phyloP scores from a whole-genome alignment of 2,329 filamentous ascomycete genomes.

The Xylaria sp. region DNA sequence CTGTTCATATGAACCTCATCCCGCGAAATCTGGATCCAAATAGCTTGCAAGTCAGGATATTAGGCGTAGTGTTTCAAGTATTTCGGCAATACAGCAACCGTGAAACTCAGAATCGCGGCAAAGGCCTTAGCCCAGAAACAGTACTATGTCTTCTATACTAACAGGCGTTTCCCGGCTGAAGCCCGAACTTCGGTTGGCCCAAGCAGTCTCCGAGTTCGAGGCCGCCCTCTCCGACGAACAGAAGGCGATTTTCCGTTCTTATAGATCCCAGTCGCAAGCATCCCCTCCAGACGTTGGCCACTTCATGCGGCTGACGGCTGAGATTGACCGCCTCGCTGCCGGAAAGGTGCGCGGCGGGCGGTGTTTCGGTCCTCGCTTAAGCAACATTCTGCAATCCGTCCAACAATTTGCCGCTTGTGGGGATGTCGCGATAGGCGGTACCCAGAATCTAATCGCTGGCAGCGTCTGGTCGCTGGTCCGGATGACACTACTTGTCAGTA shows the following conservation, averaged over 20 bases:
- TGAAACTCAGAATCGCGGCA: no score
- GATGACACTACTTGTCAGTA: slow-evolving; percentile 46
- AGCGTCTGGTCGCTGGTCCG: slow-evolving; percentile 53
- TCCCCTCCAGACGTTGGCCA: slow-evolving; percentile 42
- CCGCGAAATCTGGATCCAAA: no score
- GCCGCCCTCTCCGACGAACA: slow-evolving; percentile 44
- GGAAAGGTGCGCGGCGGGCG: slow-evolving; percentile 26
- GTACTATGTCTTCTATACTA: slow-evolving; percentile 3
- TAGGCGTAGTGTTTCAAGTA: no score
- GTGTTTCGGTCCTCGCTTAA: slow-evolving; percentile 50
- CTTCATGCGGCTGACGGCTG: slow-evolving; percentile 49
- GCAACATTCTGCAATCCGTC: slow-evolving; percentile 47
- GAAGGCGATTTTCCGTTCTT: slow-evolving; percentile 40
- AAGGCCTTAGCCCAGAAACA: no score
- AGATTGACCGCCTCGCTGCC: slow-evolving; percentile 40
- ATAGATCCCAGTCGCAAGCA: slow-evolving; percentile 26
- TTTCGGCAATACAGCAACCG: no score
- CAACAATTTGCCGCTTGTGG: slow-evolving; percentile 53
- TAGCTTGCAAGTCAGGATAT: no score
- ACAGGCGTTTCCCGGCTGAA: slow-evolving; percentile 29
- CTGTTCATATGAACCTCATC: no score
- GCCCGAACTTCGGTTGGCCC: slow-evolving; percentile 47
- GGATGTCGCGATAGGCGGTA: slow-evolving; percentile 48
- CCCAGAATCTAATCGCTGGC: slow-evolving; percentile 52
- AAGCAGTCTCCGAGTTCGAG: slow-evolving; percentile 49